phyloP scores from a whole-genome alignment of 2,329 filamentous ascomycete genomes.

The Clonostachys rosea region DNA sequence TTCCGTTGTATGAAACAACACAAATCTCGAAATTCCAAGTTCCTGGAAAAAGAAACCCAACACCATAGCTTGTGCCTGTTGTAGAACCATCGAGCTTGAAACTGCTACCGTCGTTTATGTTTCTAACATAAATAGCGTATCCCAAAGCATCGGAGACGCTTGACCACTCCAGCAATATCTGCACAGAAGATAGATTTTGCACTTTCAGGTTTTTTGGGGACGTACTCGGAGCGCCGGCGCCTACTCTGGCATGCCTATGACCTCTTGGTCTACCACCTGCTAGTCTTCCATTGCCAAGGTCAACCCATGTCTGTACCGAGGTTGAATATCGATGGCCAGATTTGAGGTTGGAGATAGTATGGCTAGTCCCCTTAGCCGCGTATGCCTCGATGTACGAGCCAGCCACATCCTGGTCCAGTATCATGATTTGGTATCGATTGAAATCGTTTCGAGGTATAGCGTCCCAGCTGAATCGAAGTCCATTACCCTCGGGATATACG shows the following conservation, averaged over 20 bases:
- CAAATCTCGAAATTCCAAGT: conserved; percentile 12
- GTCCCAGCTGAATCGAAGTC: neutral
- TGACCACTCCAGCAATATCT: neutral
- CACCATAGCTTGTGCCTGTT: neutral
- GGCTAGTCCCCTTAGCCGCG: neutral
- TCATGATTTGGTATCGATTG: neutral
- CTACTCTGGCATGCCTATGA: neutral
- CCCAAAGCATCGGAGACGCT: neutral
- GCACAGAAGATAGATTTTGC: too few relatives aligned
- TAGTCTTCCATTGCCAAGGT: neutral
- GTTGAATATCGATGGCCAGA: neutral
- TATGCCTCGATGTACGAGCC: neutral
- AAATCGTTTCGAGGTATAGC: neutral
- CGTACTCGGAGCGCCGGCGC: neutral
- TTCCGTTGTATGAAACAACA: conserved; percentile 10
- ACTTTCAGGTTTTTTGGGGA: neutral
- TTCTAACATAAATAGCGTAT: neutral
- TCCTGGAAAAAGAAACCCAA: conserved; percentile 7
- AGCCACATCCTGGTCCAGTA: neutral
- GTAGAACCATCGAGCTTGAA: neutral
- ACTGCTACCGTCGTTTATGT: neutral
- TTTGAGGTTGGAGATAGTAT: neutral
- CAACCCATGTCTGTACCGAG: neutral
- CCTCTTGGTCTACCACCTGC: neutral
- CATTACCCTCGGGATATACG: neutral